Evolutionary conservation across 495 filamentous ascomycete genomes (phyloP), one percentile per base, ranked within the genome.

Genomic region (Penicillium malachiteum): DNA sequence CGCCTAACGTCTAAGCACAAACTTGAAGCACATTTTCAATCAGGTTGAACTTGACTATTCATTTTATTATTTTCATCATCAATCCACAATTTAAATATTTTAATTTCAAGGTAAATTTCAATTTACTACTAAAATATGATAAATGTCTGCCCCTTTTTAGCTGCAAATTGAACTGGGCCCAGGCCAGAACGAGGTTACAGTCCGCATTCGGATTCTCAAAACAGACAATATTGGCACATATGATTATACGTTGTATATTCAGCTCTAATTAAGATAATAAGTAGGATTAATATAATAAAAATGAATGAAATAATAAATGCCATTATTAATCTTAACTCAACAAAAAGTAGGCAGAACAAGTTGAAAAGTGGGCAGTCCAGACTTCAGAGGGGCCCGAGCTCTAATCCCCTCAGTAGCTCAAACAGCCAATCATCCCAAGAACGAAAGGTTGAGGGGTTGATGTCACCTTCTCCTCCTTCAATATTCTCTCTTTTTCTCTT

Each of bases 301-400:
- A 26, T 21, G 11, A 21, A 10, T 26, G 3, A 11, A 33, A 33
- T 30, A n/a, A 32, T 34, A 33, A 26, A 13, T 16, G 7, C 43
- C 31, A 46, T 32, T 14, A 26, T 32, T 26, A 26, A 26, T 26
- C 21, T 4, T 4, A 26, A n/a, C 32, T 30, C 44, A 11, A 50
- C 9, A 38, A 26, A 17, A 46, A 55, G 33, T 32, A 48, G 44
- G 35, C 45, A 48, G 35, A 48, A 48, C n/a, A 41, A 34, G 42
- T 39, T 47, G 32, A 40, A 55, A 55, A 55, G 47, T 42, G 40
- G 56, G 51, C 52, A 50, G 42, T 43, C 57, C 30, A 46, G 57
- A 59, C 10, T 7, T 5, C 52, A 7, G 33, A 40, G 52, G 21
- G 52, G 58, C 49, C 58, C 54, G 58, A 60, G 58, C 58, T 60